These are phyloP conservation scores for Geoglossum cookeanum DNA, from an alignment of 2,329 filamentous ascomycete species.

Conservation along the genomic window DNA sequence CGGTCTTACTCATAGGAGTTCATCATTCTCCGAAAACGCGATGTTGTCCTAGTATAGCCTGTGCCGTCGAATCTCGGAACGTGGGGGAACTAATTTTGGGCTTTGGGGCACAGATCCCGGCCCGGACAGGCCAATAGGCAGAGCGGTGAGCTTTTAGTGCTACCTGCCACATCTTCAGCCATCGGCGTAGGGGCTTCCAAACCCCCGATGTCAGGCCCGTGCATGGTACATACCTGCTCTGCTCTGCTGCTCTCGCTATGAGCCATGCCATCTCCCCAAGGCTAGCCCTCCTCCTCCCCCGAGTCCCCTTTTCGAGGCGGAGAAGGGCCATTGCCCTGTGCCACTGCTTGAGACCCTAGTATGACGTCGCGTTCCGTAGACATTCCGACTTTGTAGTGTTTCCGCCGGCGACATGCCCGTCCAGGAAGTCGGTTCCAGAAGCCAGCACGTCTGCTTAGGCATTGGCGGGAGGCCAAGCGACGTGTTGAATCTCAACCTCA, in stretches of 20 bases:
- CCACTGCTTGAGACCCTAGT: not conserved
- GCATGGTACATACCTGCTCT: not conserved
- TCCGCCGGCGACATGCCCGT: not conserved
- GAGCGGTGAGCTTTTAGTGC: not conserved
- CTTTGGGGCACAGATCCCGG: not conserved
- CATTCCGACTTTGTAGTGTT: not conserved
- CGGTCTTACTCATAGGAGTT: not conserved
- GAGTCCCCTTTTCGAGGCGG: not conserved
- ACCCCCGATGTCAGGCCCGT: not conserved
- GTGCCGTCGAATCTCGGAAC: not conserved
- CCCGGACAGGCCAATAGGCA: not conserved
- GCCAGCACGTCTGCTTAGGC: not conserved
- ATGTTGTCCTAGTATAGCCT: not conserved
- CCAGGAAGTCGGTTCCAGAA: conserved; percentile 1
- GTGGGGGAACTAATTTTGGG: conserved; percentile 1
- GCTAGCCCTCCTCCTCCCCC: not conserved
- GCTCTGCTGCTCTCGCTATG: not conserved
- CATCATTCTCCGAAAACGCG: not conserved
- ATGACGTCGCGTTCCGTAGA: not conserved
- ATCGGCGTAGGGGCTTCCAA: not conserved
- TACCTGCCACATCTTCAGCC: not conserved
- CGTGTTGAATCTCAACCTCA: not conserved
- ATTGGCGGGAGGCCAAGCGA: conserved; percentile 1
- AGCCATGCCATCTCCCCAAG: not conserved
- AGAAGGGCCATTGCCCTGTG: no score